Percentiles rank a stretch among this genome's conserved stretches.
These are phyloP conservation scores for Plasmodium coatneyi DNA, from an alignment of 169 alveolate genomes.

Conservation along the genomic window DNA sequence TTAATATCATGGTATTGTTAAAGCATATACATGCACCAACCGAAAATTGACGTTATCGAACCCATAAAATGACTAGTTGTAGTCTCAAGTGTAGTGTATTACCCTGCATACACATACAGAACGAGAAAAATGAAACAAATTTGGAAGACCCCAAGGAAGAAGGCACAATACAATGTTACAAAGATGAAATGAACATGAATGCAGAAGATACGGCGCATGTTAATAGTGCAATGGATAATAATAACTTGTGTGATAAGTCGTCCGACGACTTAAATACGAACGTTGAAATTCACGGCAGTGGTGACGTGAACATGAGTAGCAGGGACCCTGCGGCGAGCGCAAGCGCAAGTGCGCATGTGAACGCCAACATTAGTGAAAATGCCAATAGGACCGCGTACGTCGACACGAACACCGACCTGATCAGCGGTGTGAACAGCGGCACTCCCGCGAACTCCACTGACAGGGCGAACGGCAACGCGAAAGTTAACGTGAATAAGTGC, in stretches of 20 bases:
- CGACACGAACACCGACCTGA: background rate
- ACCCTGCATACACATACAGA: slow-evolving; percentile 64
- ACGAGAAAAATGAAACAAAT: slow-evolving; percentile 21
- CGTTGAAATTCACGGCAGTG: slow-evolving; percentile 2
- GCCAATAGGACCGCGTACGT: background rate
- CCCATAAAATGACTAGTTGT: slow-evolving; percentile 48
- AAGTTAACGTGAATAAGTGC: slow-evolving; percentile 1
- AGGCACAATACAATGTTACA: background rate
- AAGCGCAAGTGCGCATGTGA: background rate
- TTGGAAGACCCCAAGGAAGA: slow-evolving; percentile 38
- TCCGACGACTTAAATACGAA: background rate
- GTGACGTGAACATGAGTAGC: background rate
- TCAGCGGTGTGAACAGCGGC: background rate
- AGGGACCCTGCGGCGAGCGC: background rate
- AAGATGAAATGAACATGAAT: background rate
- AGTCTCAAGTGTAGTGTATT: slow-evolving; percentile 70
- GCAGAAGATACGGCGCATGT: background rate
- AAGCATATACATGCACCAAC: slow-evolving; percentile 3
- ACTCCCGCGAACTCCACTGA: background rate
- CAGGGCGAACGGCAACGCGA: background rate
- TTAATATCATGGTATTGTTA: slow-evolving; percentile 48
- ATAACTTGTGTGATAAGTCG: slow-evolving; percentile 1
- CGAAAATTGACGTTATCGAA: slow-evolving; percentile 25
- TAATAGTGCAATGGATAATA: slow-evolving; percentile 22
- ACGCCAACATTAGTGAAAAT: slow-evolving; percentile 1